These are phyloP conservation scores for Lotmaria passim DNA, from an alignment of 208 protist species.

Conservation along the genomic window DNA sequence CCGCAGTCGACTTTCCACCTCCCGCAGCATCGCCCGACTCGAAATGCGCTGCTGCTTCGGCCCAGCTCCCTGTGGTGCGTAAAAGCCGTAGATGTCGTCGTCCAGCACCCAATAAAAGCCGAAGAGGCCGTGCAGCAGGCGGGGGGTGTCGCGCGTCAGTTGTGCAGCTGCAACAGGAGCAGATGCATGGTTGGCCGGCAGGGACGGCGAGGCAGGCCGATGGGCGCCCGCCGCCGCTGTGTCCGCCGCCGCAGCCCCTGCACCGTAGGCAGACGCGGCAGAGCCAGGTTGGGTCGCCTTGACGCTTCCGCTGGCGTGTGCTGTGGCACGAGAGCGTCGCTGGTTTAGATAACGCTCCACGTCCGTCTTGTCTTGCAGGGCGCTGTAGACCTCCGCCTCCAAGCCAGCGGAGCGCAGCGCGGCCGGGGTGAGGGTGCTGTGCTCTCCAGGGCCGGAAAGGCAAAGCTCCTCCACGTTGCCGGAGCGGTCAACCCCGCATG, in stretches of 20 bases:
- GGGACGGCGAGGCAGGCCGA: neutral
- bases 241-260: neutral
- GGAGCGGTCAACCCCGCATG: slow-evolving; percentile 39
- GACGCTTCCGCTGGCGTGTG: neutral
- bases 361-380: slow-evolving; percentile 12
- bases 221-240: neutral
- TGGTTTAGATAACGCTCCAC: slow-evolving; percentile 20
- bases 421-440: slow-evolving; percentile 28
- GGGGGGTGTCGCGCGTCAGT: slow-evolving; percentile 15
- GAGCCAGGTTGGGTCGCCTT: neutral
- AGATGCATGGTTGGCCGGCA: no score
- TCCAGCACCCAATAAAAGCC: slow-evolving; percentile 90
- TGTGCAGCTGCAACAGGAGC: no score
- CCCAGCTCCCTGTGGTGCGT: slow-evolving; percentile 16
- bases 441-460: slow-evolving; percentile 26
- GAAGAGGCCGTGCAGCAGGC: slow-evolving; percentile 48
- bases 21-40: slow-evolving; percentile 57
- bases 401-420: slow-evolving; percentile 23
- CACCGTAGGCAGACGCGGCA: neutral
- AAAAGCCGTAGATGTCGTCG: slow-evolving; percentile 85
- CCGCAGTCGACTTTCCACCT: slow-evolving; percentile 55
- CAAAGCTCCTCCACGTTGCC: slow-evolving; percentile 50
- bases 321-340: neutral
- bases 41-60: slow-evolving; percentile 63
- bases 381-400: slow-evolving; percentile 18